Conservation (phyloP, 495 filamentous ascomycete species). For the Penicillium goetzii region DNA sequence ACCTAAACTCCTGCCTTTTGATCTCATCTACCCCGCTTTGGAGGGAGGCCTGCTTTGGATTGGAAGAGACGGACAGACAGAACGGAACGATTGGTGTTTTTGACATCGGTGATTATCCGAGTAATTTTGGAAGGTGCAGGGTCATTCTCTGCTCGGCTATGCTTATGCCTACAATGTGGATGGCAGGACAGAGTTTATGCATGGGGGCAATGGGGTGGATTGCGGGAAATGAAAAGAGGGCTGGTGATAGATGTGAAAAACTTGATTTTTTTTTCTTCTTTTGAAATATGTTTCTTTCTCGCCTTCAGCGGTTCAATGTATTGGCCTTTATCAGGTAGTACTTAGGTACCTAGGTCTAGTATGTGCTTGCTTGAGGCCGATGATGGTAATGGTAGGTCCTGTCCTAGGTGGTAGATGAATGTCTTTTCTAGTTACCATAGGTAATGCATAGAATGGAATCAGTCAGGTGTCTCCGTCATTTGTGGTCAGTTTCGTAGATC, state of each 20-base stretch:
- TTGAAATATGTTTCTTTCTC: not conserved
- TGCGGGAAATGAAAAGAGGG: not conserved
- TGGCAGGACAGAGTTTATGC: constrained; percentile 2
- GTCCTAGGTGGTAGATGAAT: no score
- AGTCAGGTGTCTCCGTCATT: no score
- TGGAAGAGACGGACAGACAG: not conserved
- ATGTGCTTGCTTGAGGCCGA: no score
- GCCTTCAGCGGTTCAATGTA: not conserved
- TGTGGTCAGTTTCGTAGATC: no score
- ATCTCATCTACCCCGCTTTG: constrained; percentile 29
- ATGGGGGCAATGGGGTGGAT: not conserved
- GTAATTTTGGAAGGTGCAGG: constrained; percentile 8
- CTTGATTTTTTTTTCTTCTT: constrained; percentile 1
- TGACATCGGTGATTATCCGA: not conserved
- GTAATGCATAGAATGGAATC: no score
- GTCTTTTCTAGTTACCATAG: no score
- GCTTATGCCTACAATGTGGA: not conserved
- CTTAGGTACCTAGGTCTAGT: no score
- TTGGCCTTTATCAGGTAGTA: no score
- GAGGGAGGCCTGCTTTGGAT: not conserved
- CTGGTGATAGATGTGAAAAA: constrained; percentile 13
- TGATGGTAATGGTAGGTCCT: no score
- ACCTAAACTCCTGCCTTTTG: constrained; percentile 55
- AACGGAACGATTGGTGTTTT: not conserved
- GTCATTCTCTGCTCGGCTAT: not conserved